Evolutionary conservation across 2,329 filamentous ascomycete genomes (phyloP), one percentile per base, ranked within the genome.

Genomic region (Apiospora kogelbergensis): DNA sequence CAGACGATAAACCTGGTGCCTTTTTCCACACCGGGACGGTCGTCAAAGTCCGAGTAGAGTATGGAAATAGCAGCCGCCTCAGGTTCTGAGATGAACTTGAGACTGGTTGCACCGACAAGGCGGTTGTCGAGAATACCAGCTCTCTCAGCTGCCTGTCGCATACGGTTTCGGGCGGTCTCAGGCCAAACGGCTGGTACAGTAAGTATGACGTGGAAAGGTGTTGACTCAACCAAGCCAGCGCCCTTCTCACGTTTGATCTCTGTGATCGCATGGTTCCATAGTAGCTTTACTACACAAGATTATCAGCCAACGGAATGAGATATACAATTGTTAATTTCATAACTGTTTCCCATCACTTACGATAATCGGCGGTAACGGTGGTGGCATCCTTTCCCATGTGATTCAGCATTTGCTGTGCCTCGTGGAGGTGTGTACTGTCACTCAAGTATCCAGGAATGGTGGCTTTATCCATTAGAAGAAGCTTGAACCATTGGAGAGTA

Each of bases 11-110:
- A 76, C 1, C 45, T 72, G 37, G 76, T 72, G 11, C 69, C 73
- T 0, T 46, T 74, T 48, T 75, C 66, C 0, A 79, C 71, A 0
- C 72, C 73, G 0, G 71, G 72, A 1, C 74, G 70, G 5, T 73
- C 71, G 0, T 72, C 70, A 0, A 80, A 67, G 1, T 80, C 78
- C 0, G 74, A 41, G 20, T 42, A 70, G 0, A 84, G 70, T 0
- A 78, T 79, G 0, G 81, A 78, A 0, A 85, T 45, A 0, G 82
- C 82, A 0, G 83, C 83, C 0, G 83, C 84, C 69, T 85, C 83
- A 0, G 83, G 84, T 68, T 85, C 84, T 0, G 80, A 78, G 0
- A 84, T 71, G 46, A 84, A 81, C 0, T 69, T 46, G 6, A 84
- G 64, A 0, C 63, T 74, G 0, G 83, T 84, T 0, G 74, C 42